Percentiles rank a stretch among this genome's conserved stretches.
Conservation (phyloP, 2,329 filamentous ascomycete species). For the Cyphellophora europaea region DNA sequence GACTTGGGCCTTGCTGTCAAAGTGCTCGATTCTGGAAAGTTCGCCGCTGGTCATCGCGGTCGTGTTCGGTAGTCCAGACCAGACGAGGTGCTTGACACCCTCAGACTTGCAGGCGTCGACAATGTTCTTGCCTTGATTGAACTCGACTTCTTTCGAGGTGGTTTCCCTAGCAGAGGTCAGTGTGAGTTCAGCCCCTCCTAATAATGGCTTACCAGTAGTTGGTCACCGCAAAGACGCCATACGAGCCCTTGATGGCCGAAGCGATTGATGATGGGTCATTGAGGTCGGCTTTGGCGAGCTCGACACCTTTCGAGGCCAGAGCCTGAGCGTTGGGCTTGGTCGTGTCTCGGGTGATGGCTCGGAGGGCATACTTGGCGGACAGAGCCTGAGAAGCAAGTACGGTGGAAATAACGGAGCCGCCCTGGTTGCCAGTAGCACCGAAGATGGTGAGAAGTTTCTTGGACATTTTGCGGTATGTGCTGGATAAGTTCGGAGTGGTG, state of each 20-base stretch:
- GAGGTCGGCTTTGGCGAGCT: constrained; percentile 31
- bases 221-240: constrained; percentile 42
- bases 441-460: constrained; percentile 34
- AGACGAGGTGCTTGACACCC: constrained; percentile 31
- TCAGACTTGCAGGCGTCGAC: constrained; percentile 28
- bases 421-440: constrained; percentile 45
- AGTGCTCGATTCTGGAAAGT: constrained; percentile 26
- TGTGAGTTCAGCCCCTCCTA: not conserved
- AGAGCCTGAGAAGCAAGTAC: constrained; percentile 37
- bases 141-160: constrained; percentile 26
- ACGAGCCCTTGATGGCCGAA: constrained; percentile 31
- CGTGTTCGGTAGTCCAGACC: constrained; percentile 27
- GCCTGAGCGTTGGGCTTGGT: constrained; percentile 22
- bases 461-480: constrained; percentile 1
- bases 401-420: constrained; percentile 36
- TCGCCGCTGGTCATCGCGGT: constrained; percentile 25
- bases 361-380: constrained; percentile 37
- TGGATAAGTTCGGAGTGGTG: too few relatives aligned
- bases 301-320: constrained; percentile 23
- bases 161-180: constrained; percentile 25
- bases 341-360: constrained; percentile 41
- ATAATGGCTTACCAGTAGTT: not conserved
- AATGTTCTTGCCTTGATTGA: constrained; percentile 27
- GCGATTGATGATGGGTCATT: constrained; percentile 28
- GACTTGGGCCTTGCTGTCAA: constrained; percentile 33